Evolutionary conservation across 768 basidiomycete species (phyloP).

Genomic region (Boletus patriciae): DNA sequence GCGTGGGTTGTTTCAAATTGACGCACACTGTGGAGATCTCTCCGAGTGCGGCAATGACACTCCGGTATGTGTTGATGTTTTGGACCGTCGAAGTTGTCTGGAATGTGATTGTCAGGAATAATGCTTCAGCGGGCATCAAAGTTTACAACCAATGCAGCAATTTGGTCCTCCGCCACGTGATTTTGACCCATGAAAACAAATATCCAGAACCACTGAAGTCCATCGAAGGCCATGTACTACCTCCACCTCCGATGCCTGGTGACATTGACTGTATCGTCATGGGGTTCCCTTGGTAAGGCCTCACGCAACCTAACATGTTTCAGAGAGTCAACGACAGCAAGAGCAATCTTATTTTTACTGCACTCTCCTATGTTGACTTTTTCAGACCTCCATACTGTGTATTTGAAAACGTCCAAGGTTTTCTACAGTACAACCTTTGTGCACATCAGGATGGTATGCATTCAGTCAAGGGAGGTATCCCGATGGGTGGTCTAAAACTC

Average conservation of each 20-base stretch:
- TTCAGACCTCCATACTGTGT: slow-evolving; percentile 43
- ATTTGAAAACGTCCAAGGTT: slow-evolving; percentile 52
- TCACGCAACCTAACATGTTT: slow-evolving; percentile 48
- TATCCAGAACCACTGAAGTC: slow-evolving; percentile 39
- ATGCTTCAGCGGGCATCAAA: slow-evolving; percentile 50
- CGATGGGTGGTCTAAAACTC: slow-evolving; percentile 75
- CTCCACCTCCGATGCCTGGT: slow-evolving; percentile 48
- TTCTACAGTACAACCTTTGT: slow-evolving; percentile 41
- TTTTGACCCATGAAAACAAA: slow-evolving; percentile 51
- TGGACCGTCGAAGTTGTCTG: neutral
- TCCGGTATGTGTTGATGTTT: slow-evolving; percentile 44
- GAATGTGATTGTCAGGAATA: slow-evolving; percentile 35
- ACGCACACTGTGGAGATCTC: slow-evolving; percentile 70
- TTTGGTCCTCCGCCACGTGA: slow-evolving; percentile 53
- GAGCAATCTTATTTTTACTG: slow-evolving; percentile 66
- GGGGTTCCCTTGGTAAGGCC: slow-evolving; percentile 74
- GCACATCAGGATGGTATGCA: slow-evolving; percentile 39
- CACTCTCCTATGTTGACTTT: slow-evolving; percentile 45
- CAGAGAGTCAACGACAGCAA: slow-evolving; percentile 65
- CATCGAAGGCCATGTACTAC: slow-evolving; percentile 41
- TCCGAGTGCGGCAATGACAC: slow-evolving; percentile 71
- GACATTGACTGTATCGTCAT: slow-evolving; percentile 62
- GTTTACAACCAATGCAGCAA: slow-evolving; percentile 78
- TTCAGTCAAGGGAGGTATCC: slow-evolving; percentile 59
- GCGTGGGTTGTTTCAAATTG: slow-evolving; percentile 52